Base-by-base conservation (phyloP, 2,329 filamentous ascomycete genomes). In the Coniosporium uncinatum region DNA sequence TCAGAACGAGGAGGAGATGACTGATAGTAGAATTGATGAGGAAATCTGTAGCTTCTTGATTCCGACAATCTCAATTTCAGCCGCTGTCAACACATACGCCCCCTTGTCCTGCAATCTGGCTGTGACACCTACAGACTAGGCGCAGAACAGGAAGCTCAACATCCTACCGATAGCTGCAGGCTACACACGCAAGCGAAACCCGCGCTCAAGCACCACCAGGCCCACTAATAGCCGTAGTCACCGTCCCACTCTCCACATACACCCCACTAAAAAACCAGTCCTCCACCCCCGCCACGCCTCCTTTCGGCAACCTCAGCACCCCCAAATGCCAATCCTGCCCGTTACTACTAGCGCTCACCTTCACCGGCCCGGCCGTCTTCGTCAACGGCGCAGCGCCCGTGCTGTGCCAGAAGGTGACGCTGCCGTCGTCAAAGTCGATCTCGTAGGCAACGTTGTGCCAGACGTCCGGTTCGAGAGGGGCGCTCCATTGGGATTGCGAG, bases 361-460 rank as follows among this genome's bases (percentile, higher is more conserved):
- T 69, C 37, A 87, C 72, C 2, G 81, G 78, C 3, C 72, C 70
- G 4, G 81, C 79, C 1, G 75, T 75, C 55, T 77, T 71, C 42
- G 62, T 69, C 18, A 88, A 64, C 17, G 73, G 62, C 27, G 73
- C 71, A 14, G 67, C 65, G 27, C 80, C 82, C 14, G 78, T 81
- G 1, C 80, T 85, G 60, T 86, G 80, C 75, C 81, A 87, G 62
- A 87, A 79, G 13, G 74, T 75, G 22, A 88, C 81, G 4, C 71
- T 78, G 49, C 72, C 66, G 31, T 67, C 73, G 14, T 61, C 62
- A 52, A 88, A 88, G 65, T 88, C 76, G 46, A 86, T 84, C 57
- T 81, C 81, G 53, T 86, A 87, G 37, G 82, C 83, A 52, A 86
- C 71, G 56, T 88, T 88, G 59, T 88, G 83, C 83, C 83, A 88